Evolutionary conservation across 2,329 filamentous ascomycete genomes (phyloP).

Genomic region (Coniochaeta sp.): DNA sequence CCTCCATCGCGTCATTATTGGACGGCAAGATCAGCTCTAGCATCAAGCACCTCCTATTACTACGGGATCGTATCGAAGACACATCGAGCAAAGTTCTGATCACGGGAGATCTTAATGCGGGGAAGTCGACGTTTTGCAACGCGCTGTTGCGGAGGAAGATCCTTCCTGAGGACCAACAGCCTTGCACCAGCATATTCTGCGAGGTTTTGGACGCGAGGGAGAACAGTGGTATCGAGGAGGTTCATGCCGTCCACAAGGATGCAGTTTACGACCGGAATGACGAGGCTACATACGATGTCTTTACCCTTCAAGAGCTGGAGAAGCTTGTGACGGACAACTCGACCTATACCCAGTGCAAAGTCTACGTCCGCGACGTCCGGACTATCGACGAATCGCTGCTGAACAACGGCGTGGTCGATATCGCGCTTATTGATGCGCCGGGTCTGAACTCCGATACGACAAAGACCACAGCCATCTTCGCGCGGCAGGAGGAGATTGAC

Average conservation of each 20-base stretch:
- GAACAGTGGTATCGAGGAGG: conserved; percentile 87
- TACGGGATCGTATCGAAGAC: conserved; percentile 93
- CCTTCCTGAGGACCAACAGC: conserved; percentile 92
- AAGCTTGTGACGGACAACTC: conserved; percentile 84
- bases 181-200: conserved; percentile 97
- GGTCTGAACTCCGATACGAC: conserved; percentile 93
- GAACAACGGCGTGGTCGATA: conserved; percentile 97
- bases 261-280: conserved; percentile 77
- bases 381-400: conserved; percentile 87
- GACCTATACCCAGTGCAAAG: conserved; percentile 89
- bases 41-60: conserved; percentile 77
- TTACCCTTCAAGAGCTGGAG: conserved; percentile 69
- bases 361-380: conserved; percentile 88
- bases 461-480: conserved; percentile 95
- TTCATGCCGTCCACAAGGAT: conserved; percentile 87
- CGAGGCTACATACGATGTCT: conserved; percentile 91
- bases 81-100: conserved; percentile 95
- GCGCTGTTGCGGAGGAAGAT: conserved; percentile 89
- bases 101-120: conserved; percentile 92
- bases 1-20: conserved; percentile 79
- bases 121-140: conserved; percentile 98
- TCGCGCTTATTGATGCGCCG: conserved; percentile 92
- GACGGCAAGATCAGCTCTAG: conserved; percentile 94
- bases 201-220: conserved; percentile 90
- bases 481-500: conserved; percentile 95